phyloP scores from a whole-genome alignment of 2,329 filamentous ascomycete species.

The Xylariales sp. region DNA sequence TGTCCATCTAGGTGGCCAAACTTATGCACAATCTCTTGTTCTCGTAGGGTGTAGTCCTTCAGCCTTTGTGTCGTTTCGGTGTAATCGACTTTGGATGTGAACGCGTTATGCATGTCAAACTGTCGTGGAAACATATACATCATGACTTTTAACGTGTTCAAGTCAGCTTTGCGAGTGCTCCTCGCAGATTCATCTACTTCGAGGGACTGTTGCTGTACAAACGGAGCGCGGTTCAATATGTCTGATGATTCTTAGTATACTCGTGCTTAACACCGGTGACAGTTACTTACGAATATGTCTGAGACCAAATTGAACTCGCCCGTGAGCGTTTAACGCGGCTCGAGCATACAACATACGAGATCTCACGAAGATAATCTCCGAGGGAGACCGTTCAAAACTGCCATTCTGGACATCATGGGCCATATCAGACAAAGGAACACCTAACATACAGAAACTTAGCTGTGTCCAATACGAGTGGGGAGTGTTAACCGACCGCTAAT shows the following conservation, averaged over 20 bases:
- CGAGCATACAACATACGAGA: constrained; percentile 84
- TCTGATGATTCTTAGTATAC: constrained; percentile 46
- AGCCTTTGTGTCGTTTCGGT: constrained; percentile 67
- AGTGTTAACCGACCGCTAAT: constrained; percentile 63
- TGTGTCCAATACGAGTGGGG: too few relatives aligned
- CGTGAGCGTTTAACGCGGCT: constrained; percentile 64
- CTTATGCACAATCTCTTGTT: constrained; percentile 65
- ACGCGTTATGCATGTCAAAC: constrained; percentile 89
- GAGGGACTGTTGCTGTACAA: constrained; percentile 16
- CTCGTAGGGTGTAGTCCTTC: constrained; percentile 81
- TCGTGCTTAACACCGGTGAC: neutral
- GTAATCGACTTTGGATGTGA: constrained; percentile 63
- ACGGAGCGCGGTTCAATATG: constrained; percentile 68
- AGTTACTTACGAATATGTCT: constrained; percentile 70
- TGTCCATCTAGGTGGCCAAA: constrained; percentile 25
- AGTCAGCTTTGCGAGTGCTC: constrained; percentile 27
- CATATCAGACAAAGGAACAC: neutral
- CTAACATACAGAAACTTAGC: too few relatives aligned
- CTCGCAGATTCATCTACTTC: constrained; percentile 3
- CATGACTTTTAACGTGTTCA: constrained; percentile 66
- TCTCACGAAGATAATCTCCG: constrained; percentile 70
- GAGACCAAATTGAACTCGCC: constrained; percentile 68
- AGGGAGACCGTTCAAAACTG: constrained; percentile 29
- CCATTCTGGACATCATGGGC: neutral
- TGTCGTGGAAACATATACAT: constrained; percentile 94